A percentile compares a stretch with the other conserved stretches of the same genome.
Evolutionary conservation across 345 rosid species (phyloP).

Genomic region (Microthlaspi erraticum): DNA sequence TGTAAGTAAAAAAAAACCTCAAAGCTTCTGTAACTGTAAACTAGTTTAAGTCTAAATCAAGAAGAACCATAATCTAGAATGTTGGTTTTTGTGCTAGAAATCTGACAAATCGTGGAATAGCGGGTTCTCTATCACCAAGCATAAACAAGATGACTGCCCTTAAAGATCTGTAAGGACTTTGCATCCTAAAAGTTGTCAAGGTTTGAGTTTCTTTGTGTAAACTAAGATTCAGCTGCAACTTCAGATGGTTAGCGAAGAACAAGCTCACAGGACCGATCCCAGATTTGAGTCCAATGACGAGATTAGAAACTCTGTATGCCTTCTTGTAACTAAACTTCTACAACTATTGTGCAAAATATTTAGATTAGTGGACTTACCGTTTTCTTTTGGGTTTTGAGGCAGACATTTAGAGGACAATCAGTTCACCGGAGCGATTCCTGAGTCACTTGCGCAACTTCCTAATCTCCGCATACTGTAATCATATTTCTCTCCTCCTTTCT

Average conservation of each 20-base stretch:
- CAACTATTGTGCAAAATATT: slow-evolving; percentile 15
- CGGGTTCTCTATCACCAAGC: slow-evolving; percentile 61
- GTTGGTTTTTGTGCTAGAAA: slow-evolving; percentile 58
- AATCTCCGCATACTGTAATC: slow-evolving; percentile 65
- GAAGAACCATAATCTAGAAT: slow-evolving; percentile 20
- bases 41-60: neutral
- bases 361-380: slow-evolving; percentile 7
- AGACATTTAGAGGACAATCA: slow-evolving; percentile 86
- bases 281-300: slow-evolving; percentile 53
- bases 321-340: slow-evolving; percentile 24
- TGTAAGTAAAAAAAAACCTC: slow-evolving; percentile 59
- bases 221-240: slow-evolving; percentile 36
- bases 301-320: slow-evolving; percentile 70
- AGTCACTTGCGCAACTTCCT: slow-evolving; percentile 59
- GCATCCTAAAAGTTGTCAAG: neutral
- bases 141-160: slow-evolving; percentile 66
- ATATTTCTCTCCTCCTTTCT: slow-evolving; percentile 17
- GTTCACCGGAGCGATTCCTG: slow-evolving; percentile 68
- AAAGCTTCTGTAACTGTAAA: slow-evolving; percentile 6
- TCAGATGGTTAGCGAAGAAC: slow-evolving; percentile 81
- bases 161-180: slow-evolving; percentile 62
- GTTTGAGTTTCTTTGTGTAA: slow-evolving; percentile 17
- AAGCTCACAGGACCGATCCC: slow-evolving; percentile 73
- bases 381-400: slow-evolving; percentile 28
- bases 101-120: slow-evolving; percentile 61